Percentiles rank a stretch among this genome's conserved stretches.
Conservation (phyloP, 2,329 filamentous ascomycete species). For the Cladophialophora carrionii region DNA sequence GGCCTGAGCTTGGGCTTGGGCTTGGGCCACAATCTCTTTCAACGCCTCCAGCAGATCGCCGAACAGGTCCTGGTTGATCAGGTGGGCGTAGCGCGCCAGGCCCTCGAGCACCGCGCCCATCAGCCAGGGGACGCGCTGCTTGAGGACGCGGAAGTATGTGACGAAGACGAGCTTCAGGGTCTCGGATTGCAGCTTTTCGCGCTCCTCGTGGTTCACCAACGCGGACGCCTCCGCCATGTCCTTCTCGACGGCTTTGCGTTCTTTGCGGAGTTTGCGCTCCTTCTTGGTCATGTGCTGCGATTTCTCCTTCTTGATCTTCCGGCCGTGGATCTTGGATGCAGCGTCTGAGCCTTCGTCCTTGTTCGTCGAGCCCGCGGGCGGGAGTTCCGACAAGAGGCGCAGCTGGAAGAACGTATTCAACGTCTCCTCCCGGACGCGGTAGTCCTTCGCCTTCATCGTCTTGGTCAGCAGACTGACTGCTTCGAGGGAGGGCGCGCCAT, state of each 20-base stretch:
- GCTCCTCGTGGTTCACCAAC: conserved; percentile 85
- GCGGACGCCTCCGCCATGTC: conserved; percentile 94
- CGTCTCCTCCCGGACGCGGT: conserved; percentile 78
- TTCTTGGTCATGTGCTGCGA: conserved; percentile 87
- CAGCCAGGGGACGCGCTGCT: conserved; percentile 75
- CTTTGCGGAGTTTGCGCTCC: conserved; percentile 77
- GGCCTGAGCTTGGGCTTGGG: conserved; percentile 57
- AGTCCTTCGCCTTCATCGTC: conserved; percentile 92
- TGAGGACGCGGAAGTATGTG: conserved; percentile 91
- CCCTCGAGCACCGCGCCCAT: conserved; percentile 98
- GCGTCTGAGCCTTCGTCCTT: conserved; percentile 65
- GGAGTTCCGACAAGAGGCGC: conserved; percentile 84
- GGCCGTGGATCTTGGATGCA: conserved; percentile 53
- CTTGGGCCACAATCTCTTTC: conserved; percentile 84
- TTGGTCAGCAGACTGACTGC: conserved; percentile 82
- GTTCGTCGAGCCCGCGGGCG: conserved; percentile 71
- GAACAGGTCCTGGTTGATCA: conserved; percentile 99
- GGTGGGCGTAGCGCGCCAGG: conserved; percentile 86
- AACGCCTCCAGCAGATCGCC: conserved; percentile 92
- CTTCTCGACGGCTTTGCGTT: conserved; percentile 85
- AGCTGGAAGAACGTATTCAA: conserved; percentile 90
- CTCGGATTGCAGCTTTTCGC: conserved; percentile 91
- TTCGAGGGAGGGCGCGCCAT: conserved; percentile 85
- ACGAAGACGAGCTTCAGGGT: conserved; percentile 95
- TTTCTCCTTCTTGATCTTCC: conserved; percentile 70